Conservation (phyloP, 169 alveolate species). For the Eimeria acervulina region DNA sequence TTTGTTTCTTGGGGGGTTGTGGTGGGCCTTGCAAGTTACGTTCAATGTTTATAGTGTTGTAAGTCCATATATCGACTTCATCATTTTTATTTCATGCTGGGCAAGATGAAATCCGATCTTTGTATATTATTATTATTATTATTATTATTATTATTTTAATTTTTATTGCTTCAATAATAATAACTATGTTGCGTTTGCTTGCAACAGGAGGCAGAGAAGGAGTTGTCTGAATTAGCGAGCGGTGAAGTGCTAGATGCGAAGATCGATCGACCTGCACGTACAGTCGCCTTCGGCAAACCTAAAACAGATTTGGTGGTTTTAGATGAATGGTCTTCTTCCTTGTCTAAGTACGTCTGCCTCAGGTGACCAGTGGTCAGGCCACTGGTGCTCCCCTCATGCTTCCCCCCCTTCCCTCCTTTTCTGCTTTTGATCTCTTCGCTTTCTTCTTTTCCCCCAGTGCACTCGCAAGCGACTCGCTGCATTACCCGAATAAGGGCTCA, state of each 20-base stretch:
- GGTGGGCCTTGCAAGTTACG: too few relatives aligned
- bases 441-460: neutral
- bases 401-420: neutral
- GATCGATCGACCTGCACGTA: constrained; percentile 82
- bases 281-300: constrained; percentile 78
- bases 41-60: too few relatives aligned
- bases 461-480: neutral
- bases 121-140: too few relatives aligned
- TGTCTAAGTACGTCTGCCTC: constrained; percentile 1
- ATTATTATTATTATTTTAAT: too few relatives aligned
- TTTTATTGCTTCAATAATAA: too few relatives aligned
- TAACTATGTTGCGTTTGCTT: neutral
- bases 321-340: constrained; percentile 49
- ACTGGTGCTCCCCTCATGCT: neutral
- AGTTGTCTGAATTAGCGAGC: constrained; percentile 79
- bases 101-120: too few relatives aligned
- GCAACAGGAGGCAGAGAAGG: constrained; percentile 80
- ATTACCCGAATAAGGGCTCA: too few relatives aligned
- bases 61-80: too few relatives aligned
- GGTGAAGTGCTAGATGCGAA: constrained; percentile 67
- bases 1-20: too few relatives aligned
- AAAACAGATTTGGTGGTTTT: constrained; percentile 33
- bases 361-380: neutral
- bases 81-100: too few relatives aligned
- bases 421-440: neutral